Base-by-base conservation (phyloP, 2,329 filamentous ascomycete genomes). In the Xylariales sp. region DNA sequence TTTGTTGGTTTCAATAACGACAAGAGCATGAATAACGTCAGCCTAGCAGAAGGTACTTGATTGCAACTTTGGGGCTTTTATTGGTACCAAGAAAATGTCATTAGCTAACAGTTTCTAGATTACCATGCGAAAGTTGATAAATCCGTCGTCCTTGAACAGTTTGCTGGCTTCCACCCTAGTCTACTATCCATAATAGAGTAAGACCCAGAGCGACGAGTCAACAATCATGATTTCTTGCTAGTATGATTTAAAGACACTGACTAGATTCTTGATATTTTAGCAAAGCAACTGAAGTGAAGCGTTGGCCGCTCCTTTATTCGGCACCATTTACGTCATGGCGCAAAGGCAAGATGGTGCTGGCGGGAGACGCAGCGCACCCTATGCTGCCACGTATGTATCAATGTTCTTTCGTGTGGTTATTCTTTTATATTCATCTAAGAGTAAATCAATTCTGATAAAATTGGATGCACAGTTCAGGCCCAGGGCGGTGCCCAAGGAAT, bases 391-490 rank as follows among this genome's bases (percentile, higher is more conserved):
- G 60, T 62, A 41, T 33, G 54, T 51, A 4, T n/a, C n/a, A n/a
- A n/a, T n/a, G n/a, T n/a, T n/a, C n/a, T n/a, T 4, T 21, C 8
- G 11, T 30, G 15, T 7, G 8, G 10, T 8, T 16, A 15, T 11
- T 17, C 45, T 36, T n/a, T 4, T 2, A 1, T 17, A 18, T 31
- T n/a, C n/a, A n/a, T n/a, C n/a, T n/a, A n/a, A n/a, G n/a, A n/a
- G n/a, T n/a, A n/a, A n/a, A n/a, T n/a, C n/a, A n/a, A n/a, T n/a
- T n/a, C n/a, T n/a, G n/a, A n/a, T n/a, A n/a, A n/a, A n/a, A n/a
- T n/a, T n/a, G n/a, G n/a, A n/a, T n/a, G n/a, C n/a, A n/a, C n/a
- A 60, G 62, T 65, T 37, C 64, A 66, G 38, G 63, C 57, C 8
- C 65, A 65, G 43, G 61, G 57, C 0, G 62, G 51, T 8, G 56